Percentiles rank a stretch among this genome's conserved stretches.
These are phyloP conservation scores for Oryza officinalis DNA, from an alignment of 176 grass and related monocot species.

Conservation along the genomic window DNA sequence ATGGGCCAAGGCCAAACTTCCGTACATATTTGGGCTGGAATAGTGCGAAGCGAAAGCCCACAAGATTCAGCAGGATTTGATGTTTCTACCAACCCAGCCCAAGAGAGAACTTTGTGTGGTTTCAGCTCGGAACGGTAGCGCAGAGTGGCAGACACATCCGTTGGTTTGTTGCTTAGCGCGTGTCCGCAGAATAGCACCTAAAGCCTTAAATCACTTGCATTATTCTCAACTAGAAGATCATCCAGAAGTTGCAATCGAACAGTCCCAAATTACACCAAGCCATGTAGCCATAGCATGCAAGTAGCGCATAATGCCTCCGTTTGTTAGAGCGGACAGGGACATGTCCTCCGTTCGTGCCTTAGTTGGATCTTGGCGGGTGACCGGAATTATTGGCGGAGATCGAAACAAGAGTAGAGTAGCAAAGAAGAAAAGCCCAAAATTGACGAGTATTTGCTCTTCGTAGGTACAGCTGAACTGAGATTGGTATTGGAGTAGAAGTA, in stretches of 20 bases:
- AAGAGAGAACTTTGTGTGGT: not conserved
- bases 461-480: too few species aligned
- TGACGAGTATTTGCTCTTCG: too few species aligned
- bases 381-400: slow-evolving; percentile 14
- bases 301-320: not conserved
- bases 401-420: too few species aligned
- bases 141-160: too few species aligned
- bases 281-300: not conserved
- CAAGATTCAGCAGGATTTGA: not conserved
- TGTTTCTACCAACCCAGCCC: not conserved
- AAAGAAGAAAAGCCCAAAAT: too few species aligned
- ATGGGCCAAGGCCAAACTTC: not conserved
- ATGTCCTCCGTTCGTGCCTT: not conserved
- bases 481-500: too few species aligned
- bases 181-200: not conserved
- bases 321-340: slow-evolving; percentile 1
- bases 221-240: not conserved
- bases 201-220: not conserved
- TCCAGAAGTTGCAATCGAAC: not conserved
- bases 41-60: not conserved
- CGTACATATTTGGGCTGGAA: not conserved
- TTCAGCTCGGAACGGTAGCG: too few species aligned
- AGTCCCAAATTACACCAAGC: not conserved
- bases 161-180: too few species aligned
- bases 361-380: not conserved